Base-by-base conservation (phyloP, 2,329 filamentous ascomycete species). In the Ceratocystis papillata region DNA sequence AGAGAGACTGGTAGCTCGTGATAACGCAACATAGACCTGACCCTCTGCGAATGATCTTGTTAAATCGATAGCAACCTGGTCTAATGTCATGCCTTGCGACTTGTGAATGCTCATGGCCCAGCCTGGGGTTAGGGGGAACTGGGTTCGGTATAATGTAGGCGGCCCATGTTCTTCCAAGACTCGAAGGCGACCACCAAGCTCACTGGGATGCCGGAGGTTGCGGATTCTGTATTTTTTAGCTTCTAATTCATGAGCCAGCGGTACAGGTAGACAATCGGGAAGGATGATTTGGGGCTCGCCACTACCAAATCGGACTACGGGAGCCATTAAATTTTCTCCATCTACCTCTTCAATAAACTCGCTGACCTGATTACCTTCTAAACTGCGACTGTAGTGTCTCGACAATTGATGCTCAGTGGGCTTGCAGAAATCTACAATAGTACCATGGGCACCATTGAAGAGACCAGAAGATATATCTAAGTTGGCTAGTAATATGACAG, bases 31-130 rank as follows among this genome's bases (percentile, higher is more conserved):
- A 45, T 62, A 62, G 1, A 62, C 33, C 4, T 62, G 59, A 5
- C 33, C 37, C 25, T 37, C 59, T 17, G 37, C n/a, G 10, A 44
- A 45, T 3, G 30, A 25, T 25, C 5, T 62, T 10, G 59, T 62
- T 1, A 62, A 15, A 62, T 62, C 59, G 2, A 62, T n/a, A 5
- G 25, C 22, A 12, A 44, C 59, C 3, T 62, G 3, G 20, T 22
- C 33, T 12, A 62, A 37, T 0, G 37, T 45, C 7, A 62, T 1
- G 0, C 59, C 59, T 1, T 62, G 59, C 0, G 44, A 37, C 4
- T 44, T 62, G 37, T 45, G 37, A 10, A 62, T 45, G 20, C 59
- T 62, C 5, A 62, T 37, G 59, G 33, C 59, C 59, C 59, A 62
- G 1, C 33, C 59, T 1, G n/a, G 59, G 15, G 59, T 6, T 20